These are phyloP conservation scores for Talaromyces borbonicus DNA, from an alignment of 495 filamentous ascomycete species.

Conservation along the genomic window DNA sequence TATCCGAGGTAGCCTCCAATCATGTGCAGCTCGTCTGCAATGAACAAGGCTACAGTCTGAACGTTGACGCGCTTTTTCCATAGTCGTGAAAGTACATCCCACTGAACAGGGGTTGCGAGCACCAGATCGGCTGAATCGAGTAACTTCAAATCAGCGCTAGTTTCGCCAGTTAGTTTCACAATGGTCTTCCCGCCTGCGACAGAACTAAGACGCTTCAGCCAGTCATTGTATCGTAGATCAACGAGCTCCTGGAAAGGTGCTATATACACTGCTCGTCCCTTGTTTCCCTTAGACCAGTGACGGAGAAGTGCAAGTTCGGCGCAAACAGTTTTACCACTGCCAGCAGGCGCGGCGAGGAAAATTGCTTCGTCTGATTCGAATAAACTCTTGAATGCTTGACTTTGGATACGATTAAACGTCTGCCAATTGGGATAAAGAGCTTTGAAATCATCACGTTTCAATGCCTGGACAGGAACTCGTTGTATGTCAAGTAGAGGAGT, in stretches of 20 bases:
- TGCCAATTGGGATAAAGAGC: slow-evolving; percentile 76
- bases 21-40: slow-evolving; percentile 94
- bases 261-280: slow-evolving; percentile 82
- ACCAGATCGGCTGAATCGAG: slow-evolving; percentile 85
- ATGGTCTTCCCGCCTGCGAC: slow-evolving; percentile 82
- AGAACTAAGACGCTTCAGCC: slow-evolving; percentile 63
- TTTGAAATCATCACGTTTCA: slow-evolving; percentile 79
- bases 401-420: slow-evolving; percentile 95
- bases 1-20: slow-evolving; percentile 86
- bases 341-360: slow-evolving; percentile 79
- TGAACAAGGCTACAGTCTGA: slow-evolving; percentile 81
- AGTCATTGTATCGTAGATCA: slow-evolving; percentile 68
- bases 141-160: slow-evolving; percentile 79
- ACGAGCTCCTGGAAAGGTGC: slow-evolving; percentile 94
- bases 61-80: slow-evolving; percentile 96
- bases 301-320: slow-evolving; percentile 87
- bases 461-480: slow-evolving; percentile 72
- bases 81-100: slow-evolving; percentile 90
- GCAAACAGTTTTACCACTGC: slow-evolving; percentile 93
- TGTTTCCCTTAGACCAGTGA: slow-evolving; percentile 65
- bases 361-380: slow-evolving; percentile 88
- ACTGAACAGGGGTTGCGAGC: slow-evolving; percentile 84
- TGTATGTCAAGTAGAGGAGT: slow-evolving; percentile 87
- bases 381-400: slow-evolving; percentile 89
- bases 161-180: slow-evolving; percentile 90